These are phyloP conservation scores for Cryptosporidium xiaoi DNA, from an alignment of 169 alveolate species.

Conservation along the genomic window DNA sequence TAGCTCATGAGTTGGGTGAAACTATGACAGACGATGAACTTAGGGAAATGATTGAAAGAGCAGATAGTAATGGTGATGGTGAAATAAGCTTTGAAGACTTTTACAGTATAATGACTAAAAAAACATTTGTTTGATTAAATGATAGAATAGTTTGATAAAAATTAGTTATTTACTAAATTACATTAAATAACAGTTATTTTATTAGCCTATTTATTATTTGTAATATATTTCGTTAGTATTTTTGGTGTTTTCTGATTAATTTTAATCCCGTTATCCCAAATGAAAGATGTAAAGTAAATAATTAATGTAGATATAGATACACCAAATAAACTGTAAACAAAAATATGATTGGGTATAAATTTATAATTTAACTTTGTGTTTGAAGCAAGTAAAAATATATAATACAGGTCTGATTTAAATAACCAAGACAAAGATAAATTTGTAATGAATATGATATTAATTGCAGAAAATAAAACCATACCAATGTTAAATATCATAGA, in stretches of 20 bases:
- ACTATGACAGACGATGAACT: conserved; percentile 96
- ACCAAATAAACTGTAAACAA: conserved; percentile 54
- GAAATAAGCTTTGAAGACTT: conserved; percentile 97
- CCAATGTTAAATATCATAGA: conserved; percentile 60
- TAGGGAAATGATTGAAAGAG: conserved; percentile 98
- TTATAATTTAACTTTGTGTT: conserved; percentile 30
- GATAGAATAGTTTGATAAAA: not conserved
- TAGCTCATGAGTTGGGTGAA: conserved; percentile 99
- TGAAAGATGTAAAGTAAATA: conserved; percentile 11
- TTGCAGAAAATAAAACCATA: conserved; percentile 38
- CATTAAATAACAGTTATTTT: not conserved
- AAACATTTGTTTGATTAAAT: conserved; percentile 90
- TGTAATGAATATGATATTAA: conserved; percentile 33
- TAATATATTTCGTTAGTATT: conserved; percentile 23
- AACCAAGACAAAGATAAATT: conserved; percentile 39
- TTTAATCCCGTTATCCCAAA: conserved; percentile 30
- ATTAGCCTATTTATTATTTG: conserved; percentile 10
- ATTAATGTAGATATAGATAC: conserved; percentile 34
- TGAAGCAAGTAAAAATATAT: conserved; percentile 43
- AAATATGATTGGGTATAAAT: conserved; percentile 45
- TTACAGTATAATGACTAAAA: conserved; percentile 98
- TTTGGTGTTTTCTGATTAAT: conserved; percentile 38
- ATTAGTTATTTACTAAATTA: not conserved
- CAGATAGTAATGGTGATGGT: conserved; percentile 98
- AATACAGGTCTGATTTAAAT: conserved; percentile 33